Base-by-base conservation (phyloP, 306 rosid genomes). In the Cotoneaster glaucophyllus region DNA sequence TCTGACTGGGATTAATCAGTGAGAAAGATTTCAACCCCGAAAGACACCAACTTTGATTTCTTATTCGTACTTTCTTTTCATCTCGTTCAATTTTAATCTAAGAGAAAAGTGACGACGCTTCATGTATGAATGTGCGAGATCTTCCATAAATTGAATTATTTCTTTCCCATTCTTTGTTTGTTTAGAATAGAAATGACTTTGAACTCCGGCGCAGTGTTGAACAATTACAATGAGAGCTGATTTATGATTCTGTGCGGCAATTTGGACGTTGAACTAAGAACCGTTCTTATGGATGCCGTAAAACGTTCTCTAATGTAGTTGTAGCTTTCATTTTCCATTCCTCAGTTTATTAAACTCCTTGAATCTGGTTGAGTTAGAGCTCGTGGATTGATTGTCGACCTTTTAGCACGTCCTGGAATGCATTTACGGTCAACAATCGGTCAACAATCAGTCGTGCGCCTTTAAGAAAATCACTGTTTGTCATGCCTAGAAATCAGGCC, bases 1-100 rank as follows among this genome's bases (percentile, higher is more conserved):
- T 69, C 79, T 80, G 72, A 69, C 52, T 3, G 76, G 57, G 69
- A 84, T 83, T 73, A 69, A 83, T 43, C 67, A 70, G 84, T 74
- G 73, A 85, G 89, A 91, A 86, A 86, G 31, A 56, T 71, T 70
- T 28, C 70, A 41, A 79, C 50, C 82, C 34, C 74, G 25, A 71
- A 41, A 41, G 52, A 8, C 37, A 59, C 45, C 67, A 26, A 56
- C 74, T 69, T 41, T 69, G 44, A 66, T 45, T 72, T 70, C 44
- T 39, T 54, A 50, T 50, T 50, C 8, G 54, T 19, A 26, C 17
- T 5, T 44, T 10, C 11, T 13, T 63, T 48, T 69, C 17, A 50
- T 37, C 24, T 48, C 19, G 41, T 70, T 77, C 59, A 73, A 48
- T 69, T 56, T 77, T 68, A 61, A 80, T 52, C 61, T 14, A 53